A percentile compares a stretch with the other conserved stretches of the same genome.
These are phyloP conservation scores for Russula griseocarnosa DNA, from an alignment of 768 basidiomycete species.

Conservation along the genomic window DNA sequence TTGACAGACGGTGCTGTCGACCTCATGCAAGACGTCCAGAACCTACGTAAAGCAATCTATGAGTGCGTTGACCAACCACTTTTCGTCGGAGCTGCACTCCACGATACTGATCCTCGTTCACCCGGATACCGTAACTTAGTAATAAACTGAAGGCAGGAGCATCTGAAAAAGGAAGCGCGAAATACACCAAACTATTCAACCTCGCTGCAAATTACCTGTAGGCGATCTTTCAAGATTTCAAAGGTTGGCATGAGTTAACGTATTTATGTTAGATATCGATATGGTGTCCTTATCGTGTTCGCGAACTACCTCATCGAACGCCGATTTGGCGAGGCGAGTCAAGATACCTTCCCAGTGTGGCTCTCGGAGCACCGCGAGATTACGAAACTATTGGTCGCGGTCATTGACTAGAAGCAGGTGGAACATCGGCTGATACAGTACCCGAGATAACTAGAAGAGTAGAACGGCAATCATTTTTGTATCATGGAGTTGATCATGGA, in stretches of 20 bases:
- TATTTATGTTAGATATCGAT: conserved; percentile 61
- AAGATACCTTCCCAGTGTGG: conserved; percentile 73
- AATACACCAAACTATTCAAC: conserved; percentile 68
- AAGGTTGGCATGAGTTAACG: conserved; percentile 9
- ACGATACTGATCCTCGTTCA: neutral
- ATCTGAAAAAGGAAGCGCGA: conserved; percentile 70
- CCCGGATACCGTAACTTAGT: conserved; percentile 39
- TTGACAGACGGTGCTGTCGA: conserved; percentile 87
- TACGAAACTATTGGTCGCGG: conserved; percentile 60
- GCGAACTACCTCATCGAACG: conserved; percentile 90
- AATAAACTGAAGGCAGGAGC: conserved; percentile 90
- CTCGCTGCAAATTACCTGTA: conserved; percentile 88
- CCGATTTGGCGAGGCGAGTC: conserved; percentile 40
- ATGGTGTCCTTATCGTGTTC: conserved; percentile 89
- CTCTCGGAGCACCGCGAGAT: conserved; percentile 82
- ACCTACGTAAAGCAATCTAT: conserved; percentile 90
- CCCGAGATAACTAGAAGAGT: neutral
- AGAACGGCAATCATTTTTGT: neutral
- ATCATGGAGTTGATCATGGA: neutral
- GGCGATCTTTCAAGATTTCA: conserved; percentile 27
- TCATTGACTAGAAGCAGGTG: conserved; percentile 53
- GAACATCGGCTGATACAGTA: neutral
- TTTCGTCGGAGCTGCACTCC: neutral
- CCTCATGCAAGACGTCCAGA: conserved; percentile 94
- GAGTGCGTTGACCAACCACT: conserved; percentile 53